phyloP scores from a whole-genome alignment of 2,329 filamentous ascomycete genomes.

The Fusarium dimerum region DNA sequence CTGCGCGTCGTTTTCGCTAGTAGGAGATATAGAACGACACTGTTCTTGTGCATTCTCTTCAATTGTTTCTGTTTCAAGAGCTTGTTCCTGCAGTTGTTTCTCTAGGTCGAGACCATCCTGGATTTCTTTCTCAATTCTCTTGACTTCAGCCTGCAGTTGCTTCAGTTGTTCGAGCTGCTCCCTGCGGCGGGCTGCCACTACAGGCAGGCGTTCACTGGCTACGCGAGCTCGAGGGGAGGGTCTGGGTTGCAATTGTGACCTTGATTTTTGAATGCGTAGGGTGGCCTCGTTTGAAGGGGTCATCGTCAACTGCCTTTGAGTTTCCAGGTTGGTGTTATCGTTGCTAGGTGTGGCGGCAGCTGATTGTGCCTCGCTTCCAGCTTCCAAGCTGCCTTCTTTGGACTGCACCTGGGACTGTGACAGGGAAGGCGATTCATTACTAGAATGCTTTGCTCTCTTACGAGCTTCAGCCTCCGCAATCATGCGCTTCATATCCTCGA shows the following conservation, averaged over 20 bases:
- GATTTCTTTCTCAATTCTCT: slow-evolving; percentile 51
- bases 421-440: slow-evolving; percentile 32
- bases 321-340: background rate
- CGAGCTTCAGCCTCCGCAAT: slow-evolving; percentile 62
- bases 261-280: slow-evolving; percentile 12
- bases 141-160: slow-evolving; percentile 47
- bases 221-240: slow-evolving; percentile 33
- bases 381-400: slow-evolving; percentile 28
- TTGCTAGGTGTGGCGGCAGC: background rate
- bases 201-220: slow-evolving; percentile 39
- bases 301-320: background rate
- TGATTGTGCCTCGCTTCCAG: background rate
- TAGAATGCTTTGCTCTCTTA: slow-evolving; percentile 44
- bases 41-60: slow-evolving; percentile 7
- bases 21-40: slow-evolving; percentile 17
- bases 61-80: slow-evolving; percentile 10
- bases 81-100: slow-evolving; percentile 34
- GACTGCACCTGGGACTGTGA: slow-evolving; percentile 28
- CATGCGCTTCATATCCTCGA: slow-evolving; percentile 60
- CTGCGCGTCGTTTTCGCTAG: slow-evolving; percentile 12
- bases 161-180: slow-evolving; percentile 48
- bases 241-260: slow-evolving; percentile 10
- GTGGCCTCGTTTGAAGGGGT: background rate
- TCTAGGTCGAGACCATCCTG: slow-evolving; percentile 39
- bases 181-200: slow-evolving; percentile 38